A percentile compares a stretch with the other conserved stretches of the same genome.
Evolutionary conservation across 257 asterid genomes (phyloP).

Genomic region (Solanum appendiculatum): DNA sequence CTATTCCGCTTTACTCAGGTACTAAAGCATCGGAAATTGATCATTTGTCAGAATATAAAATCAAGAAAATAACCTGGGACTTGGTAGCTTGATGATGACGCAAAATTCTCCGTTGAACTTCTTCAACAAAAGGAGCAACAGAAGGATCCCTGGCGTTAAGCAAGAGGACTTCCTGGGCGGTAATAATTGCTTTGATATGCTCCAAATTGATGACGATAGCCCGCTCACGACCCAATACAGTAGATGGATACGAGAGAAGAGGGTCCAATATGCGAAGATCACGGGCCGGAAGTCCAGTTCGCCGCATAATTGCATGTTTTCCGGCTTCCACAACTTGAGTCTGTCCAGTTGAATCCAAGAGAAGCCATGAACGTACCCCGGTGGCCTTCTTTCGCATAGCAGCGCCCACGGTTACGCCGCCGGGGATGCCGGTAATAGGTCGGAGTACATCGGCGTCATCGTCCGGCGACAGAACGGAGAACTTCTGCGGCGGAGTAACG

Average conservation of each 20-base stretch:
- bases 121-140: conserved; percentile 75
- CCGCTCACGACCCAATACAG: conserved; percentile 86
- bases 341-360: conserved; percentile 76
- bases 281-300: conserved; percentile 95
- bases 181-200: conserved; percentile 91
- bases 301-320: conserved; percentile 88
- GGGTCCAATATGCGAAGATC: conserved; percentile 95
- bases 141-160: conserved; percentile 88
- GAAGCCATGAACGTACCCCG: conserved; percentile 83
- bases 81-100: conserved; percentile 72
- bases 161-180: conserved; percentile 79
- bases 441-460: conserved; percentile 30
- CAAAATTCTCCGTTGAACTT: conserved; percentile 63
- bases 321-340: conserved; percentile 82
- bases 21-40: background rate
- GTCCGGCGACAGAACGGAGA: conserved; percentile 13
- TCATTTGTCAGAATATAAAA: background rate
- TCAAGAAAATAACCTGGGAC: conserved; percentile 42
- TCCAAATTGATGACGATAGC: conserved; percentile 91
- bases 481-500: conserved; percentile 24
- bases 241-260: conserved; percentile 72
- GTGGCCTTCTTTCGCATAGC: conserved; percentile 70
- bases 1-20: background rate
- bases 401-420: conserved; percentile 8
- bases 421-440: conserved; percentile 8